Evolutionary conservation across 345 rosid genomes (phyloP).

Genomic region (Lagerstroemia speciosa): DNA sequence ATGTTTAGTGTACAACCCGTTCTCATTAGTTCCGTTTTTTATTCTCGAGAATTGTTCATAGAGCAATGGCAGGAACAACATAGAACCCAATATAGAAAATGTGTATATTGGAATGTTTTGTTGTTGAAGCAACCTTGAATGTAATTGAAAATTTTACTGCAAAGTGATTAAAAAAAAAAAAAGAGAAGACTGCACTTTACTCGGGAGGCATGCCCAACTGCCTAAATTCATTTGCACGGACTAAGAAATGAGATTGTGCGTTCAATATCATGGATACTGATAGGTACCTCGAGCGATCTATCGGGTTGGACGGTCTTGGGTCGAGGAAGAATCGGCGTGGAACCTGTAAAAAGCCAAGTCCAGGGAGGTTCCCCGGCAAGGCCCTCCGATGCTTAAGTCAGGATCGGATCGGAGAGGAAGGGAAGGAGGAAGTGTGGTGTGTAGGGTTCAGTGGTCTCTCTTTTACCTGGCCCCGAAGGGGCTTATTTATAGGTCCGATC

Average conservation of each 20-base stretch:
- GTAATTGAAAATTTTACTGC: background rate
- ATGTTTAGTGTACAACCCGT: constrained; percentile 3
- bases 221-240: background rate
- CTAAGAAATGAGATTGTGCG: background rate
- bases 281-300: too few relatives aligned
- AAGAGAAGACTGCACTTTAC: background rate
- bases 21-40: background rate
- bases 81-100: background rate
- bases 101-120: background rate
- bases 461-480: too few relatives aligned
- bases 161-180: background rate
- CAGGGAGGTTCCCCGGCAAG: too few relatives aligned
- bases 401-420: too few relatives aligned
- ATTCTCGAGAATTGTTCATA: background rate
- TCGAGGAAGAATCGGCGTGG: too few relatives aligned
- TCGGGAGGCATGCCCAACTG: background rate
- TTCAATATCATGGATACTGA: background rate
- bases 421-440: too few relatives aligned
- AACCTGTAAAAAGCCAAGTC: too few relatives aligned
- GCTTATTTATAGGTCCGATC: too few relatives aligned
- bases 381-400: too few relatives aligned
- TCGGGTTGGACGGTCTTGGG: too few relatives aligned
- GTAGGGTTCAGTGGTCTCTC: too few relatives aligned
- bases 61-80: background rate
- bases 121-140: background rate